Evolutionary conservation across 2,329 filamentous ascomycete genomes (phyloP).

Genomic region (Sarocladium kiliense): DNA sequence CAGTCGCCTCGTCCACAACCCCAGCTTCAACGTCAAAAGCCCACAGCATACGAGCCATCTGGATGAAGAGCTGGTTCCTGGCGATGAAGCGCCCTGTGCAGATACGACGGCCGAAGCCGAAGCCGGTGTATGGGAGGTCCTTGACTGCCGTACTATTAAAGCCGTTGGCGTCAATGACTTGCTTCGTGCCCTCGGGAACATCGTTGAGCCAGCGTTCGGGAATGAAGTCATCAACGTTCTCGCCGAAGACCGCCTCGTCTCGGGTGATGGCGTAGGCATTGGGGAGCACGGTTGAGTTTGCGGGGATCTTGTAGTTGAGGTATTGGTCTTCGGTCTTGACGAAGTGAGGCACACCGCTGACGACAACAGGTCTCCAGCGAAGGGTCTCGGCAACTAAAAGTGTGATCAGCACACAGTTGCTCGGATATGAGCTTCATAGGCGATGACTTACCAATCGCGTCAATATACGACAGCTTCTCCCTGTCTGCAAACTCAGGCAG

Average conservation of each 20-base stretch:
- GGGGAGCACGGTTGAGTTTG: constrained; percentile 35
- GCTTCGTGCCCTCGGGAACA: background rate
- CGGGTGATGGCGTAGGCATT: constrained; percentile 35
- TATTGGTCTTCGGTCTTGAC: constrained; percentile 29
- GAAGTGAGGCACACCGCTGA: constrained; percentile 32
- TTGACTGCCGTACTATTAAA: constrained; percentile 16
- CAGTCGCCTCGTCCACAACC: constrained; percentile 13
- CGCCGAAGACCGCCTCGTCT: constrained; percentile 35
- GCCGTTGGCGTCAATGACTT: constrained; percentile 10
- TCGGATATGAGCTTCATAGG: background rate
- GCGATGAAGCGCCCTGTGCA: constrained; percentile 40
- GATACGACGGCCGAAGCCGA: constrained; percentile 44
- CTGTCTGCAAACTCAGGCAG: constrained; percentile 34
- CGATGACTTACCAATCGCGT: constrained; percentile 22
- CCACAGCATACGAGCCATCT: constrained; percentile 42
- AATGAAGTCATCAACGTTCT: constrained; percentile 21
- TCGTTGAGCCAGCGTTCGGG: constrained; percentile 27
- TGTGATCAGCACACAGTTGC: background rate
- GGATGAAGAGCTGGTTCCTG: constrained; percentile 37
- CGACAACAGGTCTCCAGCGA: constrained; percentile 37
- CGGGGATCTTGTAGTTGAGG: constrained; percentile 35
- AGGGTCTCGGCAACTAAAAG: constrained; percentile 32
- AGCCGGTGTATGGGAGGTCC: constrained; percentile 29
- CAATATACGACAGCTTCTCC: constrained; percentile 34
- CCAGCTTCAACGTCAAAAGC: constrained; percentile 34